Evolutionary conservation across 441 rosid species (phyloP), one percentile per base, ranked within the genome.

Genomic region (Metrosideros polymorpha): DNA sequence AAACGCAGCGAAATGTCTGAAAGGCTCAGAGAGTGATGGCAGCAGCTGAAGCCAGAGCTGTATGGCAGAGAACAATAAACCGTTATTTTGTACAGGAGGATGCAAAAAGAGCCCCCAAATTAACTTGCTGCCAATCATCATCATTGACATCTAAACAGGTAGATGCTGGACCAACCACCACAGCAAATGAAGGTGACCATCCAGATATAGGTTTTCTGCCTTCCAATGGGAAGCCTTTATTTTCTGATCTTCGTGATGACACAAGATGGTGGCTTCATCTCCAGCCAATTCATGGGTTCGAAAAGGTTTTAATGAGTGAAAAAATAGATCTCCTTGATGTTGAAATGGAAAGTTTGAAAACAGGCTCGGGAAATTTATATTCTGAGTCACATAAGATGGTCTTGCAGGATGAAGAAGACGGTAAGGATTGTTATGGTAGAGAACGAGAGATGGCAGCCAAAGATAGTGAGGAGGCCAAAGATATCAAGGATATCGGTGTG

Each of bases 81-180:
- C 99, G 99, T 88, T 98, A 93, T 91, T 96, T 98, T 91, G 97
- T 98, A 49, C 99, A 98, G 92, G 99, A 98, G 92, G 99, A 98
- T 93, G 99, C 99, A 57, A 96, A 96, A 89, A 91, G 99, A 90
- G 99, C 99, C 87, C 99, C 99, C 35, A 96, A 95, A 89, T 87
- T 98, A 89, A 95, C 99, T 59, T 98, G 90, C 88, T 94, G 94
- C 89, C 99, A 95, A 45, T 94, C 99, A 56, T 92, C 98, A 25
- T 87, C 94, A 86, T 87, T 96, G 47, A 89, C 94, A 24, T 84
- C 93, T 79, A 94, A 91, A 86, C 94, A 86, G 49, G 89, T 90
- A 83, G 96, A 94, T 71, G 91, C 94, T 30, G 93, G 85, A 54
- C 92, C 96, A 55, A 85, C 94, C 56, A 89, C 88, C 88, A 91